A percentile compares a stretch with the other conserved stretches of the same genome.
phyloP scores from a whole-genome alignment of 2,329 filamentous ascomycete genomes.

The Botrytis deweyae region DNA sequence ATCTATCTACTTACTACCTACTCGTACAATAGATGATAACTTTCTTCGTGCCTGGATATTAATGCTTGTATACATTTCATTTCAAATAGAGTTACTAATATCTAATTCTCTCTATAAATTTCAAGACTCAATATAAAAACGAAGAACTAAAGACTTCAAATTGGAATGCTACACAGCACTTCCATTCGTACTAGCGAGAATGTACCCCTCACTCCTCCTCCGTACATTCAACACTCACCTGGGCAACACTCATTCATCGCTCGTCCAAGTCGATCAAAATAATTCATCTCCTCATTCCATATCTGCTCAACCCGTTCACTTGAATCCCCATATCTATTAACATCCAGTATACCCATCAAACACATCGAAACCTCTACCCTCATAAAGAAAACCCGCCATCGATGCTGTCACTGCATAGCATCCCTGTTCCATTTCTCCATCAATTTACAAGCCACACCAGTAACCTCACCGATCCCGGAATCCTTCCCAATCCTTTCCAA shows the following conservation, averaged over 20 bases:
- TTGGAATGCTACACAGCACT: not conserved
- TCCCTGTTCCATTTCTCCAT: not conserved
- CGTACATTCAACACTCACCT: not conserved
- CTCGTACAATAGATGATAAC: not conserved
- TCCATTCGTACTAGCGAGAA: not conserved
- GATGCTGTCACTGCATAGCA: not conserved
- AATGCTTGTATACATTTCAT: not conserved
- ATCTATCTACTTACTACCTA: too few species aligned
- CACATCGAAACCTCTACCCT: not conserved
- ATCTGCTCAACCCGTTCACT: not conserved
- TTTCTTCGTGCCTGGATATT: not conserved
- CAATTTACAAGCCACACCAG: conserved; percentile 3
- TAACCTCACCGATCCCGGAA: not conserved
- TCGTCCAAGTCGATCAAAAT: not conserved
- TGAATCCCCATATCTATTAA: not conserved
- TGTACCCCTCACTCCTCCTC: not conserved
- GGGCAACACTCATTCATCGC: not conserved
- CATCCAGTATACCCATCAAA: not conserved
- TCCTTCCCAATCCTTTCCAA: not conserved
- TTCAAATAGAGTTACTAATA: not conserved
- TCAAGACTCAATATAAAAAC: not conserved
- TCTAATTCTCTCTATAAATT: not conserved
- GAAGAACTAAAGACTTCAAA: not conserved
- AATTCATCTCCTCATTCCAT: not conserved
- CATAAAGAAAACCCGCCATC: not conserved